Evolutionary conservation across 441 rosid species (phyloP).

Genomic region (Hura crepitans): DNA sequence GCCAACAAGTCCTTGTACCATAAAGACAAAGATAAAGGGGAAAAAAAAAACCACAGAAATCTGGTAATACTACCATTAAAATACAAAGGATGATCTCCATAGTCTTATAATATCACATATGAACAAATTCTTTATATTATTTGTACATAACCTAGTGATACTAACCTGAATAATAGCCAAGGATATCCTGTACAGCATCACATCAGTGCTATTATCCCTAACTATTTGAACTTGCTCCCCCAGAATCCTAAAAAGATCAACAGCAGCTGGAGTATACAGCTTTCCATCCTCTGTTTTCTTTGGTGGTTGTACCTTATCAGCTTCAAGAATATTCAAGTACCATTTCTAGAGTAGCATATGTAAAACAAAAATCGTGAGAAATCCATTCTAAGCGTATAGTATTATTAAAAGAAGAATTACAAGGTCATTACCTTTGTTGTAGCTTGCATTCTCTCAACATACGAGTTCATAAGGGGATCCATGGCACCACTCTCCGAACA

Average conservation of each 20-base stretch:
- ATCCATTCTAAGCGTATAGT: conserved; percentile 11
- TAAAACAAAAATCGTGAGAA: conserved; percentile 19
- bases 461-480: conserved; percentile 99
- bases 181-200: conserved; percentile 94
- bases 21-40: neutral
- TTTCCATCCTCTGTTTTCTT: conserved; percentile 98
- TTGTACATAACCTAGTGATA: conserved; percentile 25
- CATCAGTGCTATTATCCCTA: conserved; percentile 94
- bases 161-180: conserved; percentile 93
- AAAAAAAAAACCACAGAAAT: neutral
- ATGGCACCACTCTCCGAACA: conserved; percentile 99
- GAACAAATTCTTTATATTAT: neutral
- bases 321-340: conserved; percentile 93
- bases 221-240: conserved; percentile 99
- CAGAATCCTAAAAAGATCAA: conserved; percentile 95
- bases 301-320: conserved; percentile 94
- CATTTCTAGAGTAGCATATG: conserved; percentile 62
- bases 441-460: conserved; percentile 98
- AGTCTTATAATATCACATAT: conserved; percentile 2
- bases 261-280: conserved; percentile 99
- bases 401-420: conserved; percentile 3
- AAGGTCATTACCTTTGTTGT: conserved; percentile 77
- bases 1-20: neutral
- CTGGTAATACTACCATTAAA: conserved; percentile 3
- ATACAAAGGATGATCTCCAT: conserved; percentile 1